Base-by-base conservation (phyloP, 257 asterid species). In the Solanum pinnatisectum region DNA sequence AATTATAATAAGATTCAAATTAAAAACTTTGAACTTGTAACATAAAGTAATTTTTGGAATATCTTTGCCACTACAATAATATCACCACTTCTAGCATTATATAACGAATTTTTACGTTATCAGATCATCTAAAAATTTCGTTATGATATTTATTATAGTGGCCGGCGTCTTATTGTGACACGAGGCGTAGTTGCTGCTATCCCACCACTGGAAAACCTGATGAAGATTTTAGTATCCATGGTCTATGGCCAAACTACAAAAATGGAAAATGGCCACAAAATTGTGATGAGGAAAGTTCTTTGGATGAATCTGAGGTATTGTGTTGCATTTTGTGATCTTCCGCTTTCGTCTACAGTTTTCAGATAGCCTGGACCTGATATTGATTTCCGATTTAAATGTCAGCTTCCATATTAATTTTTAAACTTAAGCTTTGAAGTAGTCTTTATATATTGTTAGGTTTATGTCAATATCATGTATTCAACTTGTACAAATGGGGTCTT, bases 221-320 rank as follows among this genome's bases (percentile, higher is more conserved):
- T 0, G 95, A 94, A 42, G 96, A 95, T 89, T 96, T 96, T 89
- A 89, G 97, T 76, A 93, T 96, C 49, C 99, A 96, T 87, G 99
- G 99, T 25, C 88, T 96, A 37, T 96, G 99, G 98, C 99, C 99
- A 3, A 96, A 96, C 87, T 93, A 91, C 82, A 63, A 92, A 12
- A 87, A 83, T 10, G 96, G 98, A 2, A 86, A 92, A 37, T 95
- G 92, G 92, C 99, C 99, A 9, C 92, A 94, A 27, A 91, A 94
- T 73, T 96, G 99, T 73, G 93, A 92, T 23, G 52, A 2, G 10
- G 30, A 87, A 39, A 91, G 87, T 36, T 83, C 95, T 49, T 92
- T 95, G 6, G 91, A 96, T 84, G 74, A 59, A 91, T 91, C 94
- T 2, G 40, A 90, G 98, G 99, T 96, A 71, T 70, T 30, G 30